phyloP scores from a whole-genome alignment of 805 yeast genomes.

The Yarrowia sp. region DNA sequence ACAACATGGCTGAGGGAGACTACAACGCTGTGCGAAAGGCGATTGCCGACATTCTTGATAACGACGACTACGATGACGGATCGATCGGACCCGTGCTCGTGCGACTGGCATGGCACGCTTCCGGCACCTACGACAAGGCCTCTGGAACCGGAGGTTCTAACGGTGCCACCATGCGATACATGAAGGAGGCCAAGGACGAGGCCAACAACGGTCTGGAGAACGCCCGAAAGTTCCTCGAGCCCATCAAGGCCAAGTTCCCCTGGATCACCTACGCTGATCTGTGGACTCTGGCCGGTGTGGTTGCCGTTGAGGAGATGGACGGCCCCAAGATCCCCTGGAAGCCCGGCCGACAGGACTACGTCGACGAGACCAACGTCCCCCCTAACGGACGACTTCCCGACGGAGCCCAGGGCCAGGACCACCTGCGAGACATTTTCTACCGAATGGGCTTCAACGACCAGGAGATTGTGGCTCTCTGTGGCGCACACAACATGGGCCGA shows the following conservation, averaged over 20 bases:
- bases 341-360: conserved; percentile 70
- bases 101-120: conserved; percentile 85
- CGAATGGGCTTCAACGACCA: conserved; percentile 68
- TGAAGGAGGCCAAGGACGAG: conserved; percentile 55
- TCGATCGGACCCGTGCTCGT: conserved; percentile 78
- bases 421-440: conserved; percentile 60
- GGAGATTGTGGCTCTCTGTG: conserved; percentile 67
- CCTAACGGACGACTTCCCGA: conserved; percentile 69
- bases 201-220: conserved; percentile 59
- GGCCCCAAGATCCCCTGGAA: conserved; percentile 81
- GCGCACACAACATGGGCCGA: conserved; percentile 70
- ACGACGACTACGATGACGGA: conserved; percentile 67
- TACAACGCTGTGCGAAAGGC: conserved; percentile 53
- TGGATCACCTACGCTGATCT: conserved; percentile 70
- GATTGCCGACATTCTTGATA: conserved; percentile 50
- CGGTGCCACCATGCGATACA: conserved; percentile 62
- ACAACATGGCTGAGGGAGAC: conserved; percentile 46
- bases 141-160: conserved; percentile 60
- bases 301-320: conserved; percentile 65
- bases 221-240: conserved; percentile 64
- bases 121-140: conserved; percentile 76
- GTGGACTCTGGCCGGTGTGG: conserved; percentile 75
- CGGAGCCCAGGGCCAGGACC: conserved; percentile 61
- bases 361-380: conserved; percentile 62
- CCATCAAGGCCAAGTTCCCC: conserved; percentile 63